Evolutionary conservation across 169 alveolate species (phyloP), one percentile per base, ranked within the genome.

Genomic region (Miamiensis avidus): DNA sequence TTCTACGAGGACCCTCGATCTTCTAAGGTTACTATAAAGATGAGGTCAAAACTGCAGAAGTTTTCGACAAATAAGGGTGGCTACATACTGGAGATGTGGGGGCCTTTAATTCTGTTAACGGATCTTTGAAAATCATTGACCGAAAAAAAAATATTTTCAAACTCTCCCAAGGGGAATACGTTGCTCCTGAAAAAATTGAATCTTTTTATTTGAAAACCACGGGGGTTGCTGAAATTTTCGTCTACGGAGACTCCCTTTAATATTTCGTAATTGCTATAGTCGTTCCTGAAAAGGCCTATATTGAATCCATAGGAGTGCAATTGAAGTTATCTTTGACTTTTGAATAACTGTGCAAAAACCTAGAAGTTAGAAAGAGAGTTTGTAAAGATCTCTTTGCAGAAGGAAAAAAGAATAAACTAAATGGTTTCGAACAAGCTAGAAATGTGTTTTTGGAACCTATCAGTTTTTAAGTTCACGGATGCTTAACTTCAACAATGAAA

Each of bases 81-180:
- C 84, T 98, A 28, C 98, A 95, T 86, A 93, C 98, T 34, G 99
- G 99, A 31, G 99, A 98, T 92, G 93, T 98, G 29, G 99, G 98
- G 95, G 49, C 32, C 28, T 79, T 81, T 33, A 76, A 94, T 74
- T 84, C n/a, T n/a, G n/a, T 90, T 0, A 91, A 89, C 76, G 98
- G 98, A 25, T 91, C 97, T 0, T 74, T 97, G n/a, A 96, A 93
- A 74, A 95, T 97, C 74, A 96, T 97, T 73, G 99, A 97, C 86
- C 89, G 99, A 87, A 94, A 92, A 65, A 97, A 97, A 84, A 95
- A 96, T 82, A 94, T 97, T 33, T 97, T 95, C 86, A 97, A 97
- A 82, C 88, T 96, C 25, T 74, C 94, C 27, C 96, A 96, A 91
- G 99, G 98, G 11, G 99, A 97, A 82, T 97, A 97, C 87, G 93